Evolutionary conservation across 805 yeast species (phyloP).

Genomic region (Candida rishiriensis): DNA sequence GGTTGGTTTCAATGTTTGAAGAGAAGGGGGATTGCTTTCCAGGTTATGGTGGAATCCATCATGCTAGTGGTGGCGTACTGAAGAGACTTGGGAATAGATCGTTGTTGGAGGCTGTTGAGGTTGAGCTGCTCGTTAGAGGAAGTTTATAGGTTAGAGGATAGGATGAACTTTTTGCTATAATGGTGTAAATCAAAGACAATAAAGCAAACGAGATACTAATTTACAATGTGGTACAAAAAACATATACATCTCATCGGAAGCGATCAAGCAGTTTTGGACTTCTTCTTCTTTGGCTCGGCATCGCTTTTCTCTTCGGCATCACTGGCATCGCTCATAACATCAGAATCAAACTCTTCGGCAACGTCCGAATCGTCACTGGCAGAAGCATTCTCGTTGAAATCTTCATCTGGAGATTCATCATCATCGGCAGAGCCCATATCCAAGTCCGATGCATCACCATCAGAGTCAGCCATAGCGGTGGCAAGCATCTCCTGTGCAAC

Average conservation of each 20-base stretch:
- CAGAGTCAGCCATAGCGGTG: conserved; percentile 64
- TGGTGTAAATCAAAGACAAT: no score
- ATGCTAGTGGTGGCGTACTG: conserved; percentile 5
- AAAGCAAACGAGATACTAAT: no score
- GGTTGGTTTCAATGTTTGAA: conserved; percentile 16
- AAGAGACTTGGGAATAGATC: conserved; percentile 12
- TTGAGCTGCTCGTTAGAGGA: conserved; percentile 13
- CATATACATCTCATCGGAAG: no score
- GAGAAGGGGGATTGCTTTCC: no score
- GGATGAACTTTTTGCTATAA: no score
- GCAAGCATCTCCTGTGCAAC: conserved; percentile 80
- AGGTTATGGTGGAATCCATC: neutral
- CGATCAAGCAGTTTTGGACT: conserved; percentile 11
- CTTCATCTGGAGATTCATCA: conserved; percentile 78
- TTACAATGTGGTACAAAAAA: no score
- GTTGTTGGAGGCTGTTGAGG: conserved; percentile 12
- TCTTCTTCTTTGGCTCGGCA: conserved; percentile 26
- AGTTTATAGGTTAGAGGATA: neutral
- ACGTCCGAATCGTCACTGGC: conserved; percentile 42
- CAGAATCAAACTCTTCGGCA: conserved; percentile 82
- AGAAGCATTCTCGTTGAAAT: conserved; percentile 57
- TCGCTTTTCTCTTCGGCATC: conserved; percentile 23
- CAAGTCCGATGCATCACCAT: conserved; percentile 53
- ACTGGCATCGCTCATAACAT: conserved; percentile 35
- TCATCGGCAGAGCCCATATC: conserved; percentile 77